These are phyloP conservation scores for Mycena latifolia DNA, from an alignment of 768 basidiomycete genomes.

Conservation along the genomic window DNA sequence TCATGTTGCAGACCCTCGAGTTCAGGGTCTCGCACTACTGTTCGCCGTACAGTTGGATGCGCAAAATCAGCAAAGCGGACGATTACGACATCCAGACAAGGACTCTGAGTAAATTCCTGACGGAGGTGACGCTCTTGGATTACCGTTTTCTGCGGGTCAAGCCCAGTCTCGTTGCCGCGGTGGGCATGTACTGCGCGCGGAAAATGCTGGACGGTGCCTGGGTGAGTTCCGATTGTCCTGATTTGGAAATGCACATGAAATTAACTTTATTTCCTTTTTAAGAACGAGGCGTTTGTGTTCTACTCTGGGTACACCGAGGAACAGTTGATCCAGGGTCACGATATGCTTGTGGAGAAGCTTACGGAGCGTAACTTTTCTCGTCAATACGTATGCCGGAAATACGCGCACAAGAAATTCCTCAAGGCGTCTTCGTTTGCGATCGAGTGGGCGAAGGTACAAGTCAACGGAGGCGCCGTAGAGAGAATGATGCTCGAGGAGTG, in stretches of 20 bases:
- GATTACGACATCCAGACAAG: constrained; percentile 98
- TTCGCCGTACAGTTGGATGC: constrained; percentile 99
- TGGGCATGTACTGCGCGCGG: constrained; percentile 97
- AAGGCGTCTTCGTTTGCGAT: constrained; percentile 87
- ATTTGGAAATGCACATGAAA: constrained; percentile 49
- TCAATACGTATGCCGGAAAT: constrained; percentile 95
- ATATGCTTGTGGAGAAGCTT: constrained; percentile 87
- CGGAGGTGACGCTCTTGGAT: constrained; percentile 95
- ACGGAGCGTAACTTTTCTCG: constrained; percentile 83
- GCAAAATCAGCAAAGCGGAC: constrained; percentile 98
- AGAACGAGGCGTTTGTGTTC: constrained; percentile 93
- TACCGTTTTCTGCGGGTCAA: constrained; percentile 93
- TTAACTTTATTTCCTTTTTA: constrained; percentile 47
- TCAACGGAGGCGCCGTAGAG: constrained; percentile 53
- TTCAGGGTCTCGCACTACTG: constrained; percentile 98
- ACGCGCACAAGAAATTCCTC: constrained; percentile 97
- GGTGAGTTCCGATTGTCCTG: constrained; percentile 69
- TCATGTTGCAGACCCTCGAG: constrained; percentile 94
- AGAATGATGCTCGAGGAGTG: constrained; percentile 61
- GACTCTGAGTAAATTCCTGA: constrained; percentile 97
- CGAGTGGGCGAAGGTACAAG: constrained; percentile 75
- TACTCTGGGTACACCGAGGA: constrained; percentile 94
- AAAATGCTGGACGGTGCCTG: constrained; percentile 95
- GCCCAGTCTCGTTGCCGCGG: constrained; percentile 93
- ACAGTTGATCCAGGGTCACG: constrained; percentile 85